Evolutionary conservation across 352 stramenopile genomes (phyloP).

Genomic region (Pythium utonaiense): DNA sequence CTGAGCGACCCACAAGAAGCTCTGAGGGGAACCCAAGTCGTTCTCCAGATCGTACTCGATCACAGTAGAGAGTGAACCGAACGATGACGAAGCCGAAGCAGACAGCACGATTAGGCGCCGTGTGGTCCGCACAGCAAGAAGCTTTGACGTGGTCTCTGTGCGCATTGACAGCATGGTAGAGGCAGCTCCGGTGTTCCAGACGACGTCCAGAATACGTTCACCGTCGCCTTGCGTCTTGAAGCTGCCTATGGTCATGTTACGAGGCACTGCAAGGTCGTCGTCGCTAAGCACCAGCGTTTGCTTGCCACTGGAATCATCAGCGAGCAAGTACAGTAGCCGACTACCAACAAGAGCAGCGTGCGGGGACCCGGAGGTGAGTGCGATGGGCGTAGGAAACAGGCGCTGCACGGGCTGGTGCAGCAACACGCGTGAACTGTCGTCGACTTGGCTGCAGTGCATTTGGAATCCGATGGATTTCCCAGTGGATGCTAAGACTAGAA

Average conservation of each 20-base stretch:
- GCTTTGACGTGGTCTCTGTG: not conserved
- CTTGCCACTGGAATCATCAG: not conserved
- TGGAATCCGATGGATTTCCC: conserved; percentile 55
- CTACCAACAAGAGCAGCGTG: conserved; percentile 28
- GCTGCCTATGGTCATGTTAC: not conserved
- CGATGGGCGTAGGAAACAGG: conserved; percentile 52
- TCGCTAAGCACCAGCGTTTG: conserved; percentile 49
- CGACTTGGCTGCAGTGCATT: conserved; percentile 33
- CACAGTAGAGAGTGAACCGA: conserved; percentile 26
- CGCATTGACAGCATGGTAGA: not conserved
- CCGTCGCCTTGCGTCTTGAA: conserved; percentile 33
- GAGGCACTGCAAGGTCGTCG: conserved; percentile 42
- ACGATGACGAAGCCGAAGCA: conserved; percentile 22
- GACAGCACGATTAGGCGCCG: conserved; percentile 57
- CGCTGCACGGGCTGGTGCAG: conserved; percentile 38
- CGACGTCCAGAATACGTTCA: conserved; percentile 48
- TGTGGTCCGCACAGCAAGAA: conserved; percentile 54
- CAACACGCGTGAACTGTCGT: conserved; percentile 28
- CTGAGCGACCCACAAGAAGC: conserved; percentile 66
- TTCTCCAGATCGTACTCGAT: conserved; percentile 31
- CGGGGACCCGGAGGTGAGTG: conserved; percentile 29
- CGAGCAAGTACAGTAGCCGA: conserved; percentile 47
- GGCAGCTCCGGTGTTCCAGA: conserved; percentile 36
- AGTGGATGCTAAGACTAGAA: conserved; percentile 49
- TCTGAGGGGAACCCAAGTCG: conserved; percentile 42